These are phyloP conservation scores for Mortierella sp. DNA, from an alignment of 371 early-diverging fungal genomes.

Conservation along the genomic window DNA sequence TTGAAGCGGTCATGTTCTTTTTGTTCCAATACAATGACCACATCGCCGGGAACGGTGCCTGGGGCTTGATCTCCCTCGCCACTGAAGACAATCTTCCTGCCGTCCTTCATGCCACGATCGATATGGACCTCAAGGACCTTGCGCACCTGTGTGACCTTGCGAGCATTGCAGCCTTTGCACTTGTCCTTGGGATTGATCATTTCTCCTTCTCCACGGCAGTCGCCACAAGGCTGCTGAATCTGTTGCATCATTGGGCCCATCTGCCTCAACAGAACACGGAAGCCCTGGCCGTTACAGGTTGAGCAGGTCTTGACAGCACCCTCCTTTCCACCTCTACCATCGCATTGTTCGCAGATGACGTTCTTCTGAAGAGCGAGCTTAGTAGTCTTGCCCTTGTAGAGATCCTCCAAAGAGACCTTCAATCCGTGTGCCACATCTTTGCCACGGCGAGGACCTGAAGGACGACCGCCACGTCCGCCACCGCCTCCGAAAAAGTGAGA, in stretches of 20 bases:
- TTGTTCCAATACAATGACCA: slow-evolving; percentile 92
- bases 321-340: slow-evolving; percentile 84
- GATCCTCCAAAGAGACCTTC: slow-evolving; percentile 91
- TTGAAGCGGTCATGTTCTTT: slow-evolving; percentile 89
- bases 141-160: slow-evolving; percentile 80
- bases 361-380: slow-evolving; percentile 91
- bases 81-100: slow-evolving; percentile 90
- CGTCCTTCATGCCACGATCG: slow-evolving; percentile 96
- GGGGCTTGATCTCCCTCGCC: slow-evolving; percentile 94
- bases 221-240: slow-evolving; percentile 92
- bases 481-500: slow-evolving; percentile 85
- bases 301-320: slow-evolving; percentile 76
- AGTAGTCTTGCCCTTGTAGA: slow-evolving; percentile 92
- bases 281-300: slow-evolving; percentile 87
- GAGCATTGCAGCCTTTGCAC: slow-evolving; percentile 89
- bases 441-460: slow-evolving; percentile 80
- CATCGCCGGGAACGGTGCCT: slow-evolving; percentile 80
- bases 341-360: slow-evolving; percentile 79
- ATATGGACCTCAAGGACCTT: slow-evolving; percentile 91
- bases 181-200: slow-evolving; percentile 87
- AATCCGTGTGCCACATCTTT: slow-evolving; percentile 83
- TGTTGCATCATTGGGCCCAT: slow-evolving; percentile 98
- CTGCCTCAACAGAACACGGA: slow-evolving; percentile 87
- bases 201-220: slow-evolving; percentile 91
- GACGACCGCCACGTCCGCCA: slow-evolving; percentile 69